phyloP scores from a whole-genome alignment of 1,284 basidiomycete genomes.

The Grifola frondosa region DNA sequence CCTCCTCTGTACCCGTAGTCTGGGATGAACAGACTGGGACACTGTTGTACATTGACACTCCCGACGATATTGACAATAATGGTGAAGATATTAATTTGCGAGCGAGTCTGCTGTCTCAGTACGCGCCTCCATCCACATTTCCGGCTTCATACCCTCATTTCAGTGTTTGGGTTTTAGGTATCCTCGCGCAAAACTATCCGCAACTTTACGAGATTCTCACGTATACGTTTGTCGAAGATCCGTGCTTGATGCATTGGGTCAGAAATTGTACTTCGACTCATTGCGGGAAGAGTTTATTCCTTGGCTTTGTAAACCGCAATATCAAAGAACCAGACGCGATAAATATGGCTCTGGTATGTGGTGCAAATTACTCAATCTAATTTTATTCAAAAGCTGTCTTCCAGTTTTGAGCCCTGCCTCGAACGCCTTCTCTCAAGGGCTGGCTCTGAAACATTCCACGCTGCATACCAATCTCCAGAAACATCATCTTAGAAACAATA shows the following conservation, averaged over 20 bases:
- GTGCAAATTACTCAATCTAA: slow-evolving; percentile 6
- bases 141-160: slow-evolving; percentile 3
- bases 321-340: slow-evolving; percentile 56
- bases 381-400: slow-evolving; percentile 6
- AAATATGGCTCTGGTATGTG: slow-evolving; percentile 60
- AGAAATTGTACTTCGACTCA: slow-evolving; percentile 72
- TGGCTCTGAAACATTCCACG: slow-evolving; percentile 62
- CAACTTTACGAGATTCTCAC: slow-evolving; percentile 80
- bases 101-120: slow-evolving; percentile 72
- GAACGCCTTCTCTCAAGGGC: slow-evolving; percentile 41
- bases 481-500: slow-evolving; percentile 4
- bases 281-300: slow-evolving; percentile 87
- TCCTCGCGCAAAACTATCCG: slow-evolving; percentile 71
- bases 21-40: slow-evolving; percentile 68
- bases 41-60: slow-evolving; percentile 68
- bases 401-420: slow-evolving; percentile 44
- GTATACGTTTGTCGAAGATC: slow-evolving; percentile 83
- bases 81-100: slow-evolving; percentile 70
- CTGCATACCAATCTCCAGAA: slow-evolving; percentile 30
- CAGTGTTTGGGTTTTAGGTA: slow-evolving; percentile 46
- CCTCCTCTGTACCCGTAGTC: slow-evolving; percentile 51
- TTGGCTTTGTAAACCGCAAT: slow-evolving; percentile 85
- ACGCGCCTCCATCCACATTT: slow-evolving; percentile 13
- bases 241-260: slow-evolving; percentile 71
- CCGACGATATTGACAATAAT: slow-evolving; percentile 66